These are phyloP conservation scores for Linderniella brevidens DNA, from an alignment of 257 asterid species.

Conservation along the genomic window DNA sequence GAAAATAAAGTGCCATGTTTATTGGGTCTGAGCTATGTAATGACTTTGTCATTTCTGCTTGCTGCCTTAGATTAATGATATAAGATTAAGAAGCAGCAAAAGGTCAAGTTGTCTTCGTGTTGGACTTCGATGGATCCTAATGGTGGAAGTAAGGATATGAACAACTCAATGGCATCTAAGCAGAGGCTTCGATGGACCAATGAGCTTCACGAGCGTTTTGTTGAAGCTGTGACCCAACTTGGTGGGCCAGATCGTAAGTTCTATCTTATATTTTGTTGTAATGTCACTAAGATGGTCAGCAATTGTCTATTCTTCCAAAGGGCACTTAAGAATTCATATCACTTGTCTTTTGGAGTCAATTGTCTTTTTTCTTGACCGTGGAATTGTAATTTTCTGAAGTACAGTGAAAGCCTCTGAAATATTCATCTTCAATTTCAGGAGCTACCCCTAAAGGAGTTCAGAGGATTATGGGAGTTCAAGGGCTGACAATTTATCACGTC, in stretches of 20 bases:
- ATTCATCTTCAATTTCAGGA: conserved; percentile 29
- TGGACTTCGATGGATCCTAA: conserved; percentile 35
- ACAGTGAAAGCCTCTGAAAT: not conserved
- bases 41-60: too few relatives aligned
- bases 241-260: conserved; percentile 93
- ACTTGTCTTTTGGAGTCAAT: too few relatives aligned
- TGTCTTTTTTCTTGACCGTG: not conserved
- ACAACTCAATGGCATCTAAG: conserved; percentile 53
- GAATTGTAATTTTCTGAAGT: not conserved
- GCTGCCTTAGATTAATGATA: too few relatives aligned
- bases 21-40: too few relatives aligned
- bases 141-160: conserved; percentile 31
- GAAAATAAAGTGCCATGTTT: too few relatives aligned
- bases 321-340: too few relatives aligned
- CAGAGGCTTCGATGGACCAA: conserved; percentile 93
- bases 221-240: conserved; percentile 87
- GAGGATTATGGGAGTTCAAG: conserved; percentile 96
- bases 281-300: not conserved
- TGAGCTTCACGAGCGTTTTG: conserved; percentile 82
- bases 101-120: too few relatives aligned
- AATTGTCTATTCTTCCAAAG: not conserved
- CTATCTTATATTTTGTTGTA: not conserved
- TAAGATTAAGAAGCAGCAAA: too few relatives aligned
- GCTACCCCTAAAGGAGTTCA: conserved; percentile 99
- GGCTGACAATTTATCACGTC: conserved; percentile 90